Evolutionary conservation across 148 eudicot genomes (phyloP), one percentile per base, ranked within the genome.

Genomic region (Mesembryanthemum crystallinum): DNA sequence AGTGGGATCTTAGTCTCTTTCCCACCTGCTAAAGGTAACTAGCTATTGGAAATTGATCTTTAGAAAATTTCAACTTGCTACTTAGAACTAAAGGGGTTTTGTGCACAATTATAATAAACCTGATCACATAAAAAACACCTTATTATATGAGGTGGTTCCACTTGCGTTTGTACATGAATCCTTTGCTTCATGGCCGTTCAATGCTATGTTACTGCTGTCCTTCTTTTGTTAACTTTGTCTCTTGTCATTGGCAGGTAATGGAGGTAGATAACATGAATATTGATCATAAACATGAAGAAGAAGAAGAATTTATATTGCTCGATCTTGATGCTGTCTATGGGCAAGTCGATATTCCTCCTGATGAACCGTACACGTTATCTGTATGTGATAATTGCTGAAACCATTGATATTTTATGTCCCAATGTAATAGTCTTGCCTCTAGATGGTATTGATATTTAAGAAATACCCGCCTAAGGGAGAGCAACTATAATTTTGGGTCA

Each of bases 341-440:
- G 37, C 79, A 82, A 72, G 73, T 88, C 35, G 78, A 84, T 72
- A 82, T 91, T 64, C 86, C 87, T 35, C 89, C 91, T 37, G 86
- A 83, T 79, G 88, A 91, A 35, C 92, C 96, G 27, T 93, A 91
- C 69, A 79, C 77, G 71, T 76, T 91, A 27, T 91, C 98, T 29
- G 98, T 93, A 87, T 27, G 87, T 89, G 67, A 10, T 7, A 35
- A 10, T 68, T 29, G 30, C 77, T 20, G 30, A 54, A 23, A 17
- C 51, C 32, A 3, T 28, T 11, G 14, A 60, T 65, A 51, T 8
- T 17, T 28, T 3, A 7, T 61, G 28, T 72, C 9, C 28, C 9
- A 59, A 43, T 2, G 12, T 3, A 15, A 21, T 45, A 12, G 5
- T 67, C 55, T 67, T 60, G 13, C 20, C 43, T 49, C 0, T 47